phyloP scores from a whole-genome alignment of 2,329 filamentous ascomycete genomes.

The Trichoderma koningiopsis region DNA sequence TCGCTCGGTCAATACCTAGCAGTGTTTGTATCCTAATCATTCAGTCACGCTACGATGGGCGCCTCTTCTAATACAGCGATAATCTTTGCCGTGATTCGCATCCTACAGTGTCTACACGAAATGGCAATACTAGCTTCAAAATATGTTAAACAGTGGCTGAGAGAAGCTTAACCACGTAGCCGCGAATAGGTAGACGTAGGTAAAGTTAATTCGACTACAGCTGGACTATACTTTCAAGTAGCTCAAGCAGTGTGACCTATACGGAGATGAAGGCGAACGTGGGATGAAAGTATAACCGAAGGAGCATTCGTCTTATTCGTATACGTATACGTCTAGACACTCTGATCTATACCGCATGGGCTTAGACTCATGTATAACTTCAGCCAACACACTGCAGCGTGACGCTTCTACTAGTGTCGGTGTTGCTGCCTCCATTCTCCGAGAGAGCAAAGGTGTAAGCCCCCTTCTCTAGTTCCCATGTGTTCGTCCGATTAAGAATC shows the following conservation, averaged over 20 bases:
- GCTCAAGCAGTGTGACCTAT: not conserved
- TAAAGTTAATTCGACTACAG: not conserved
- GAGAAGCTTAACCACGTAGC: not conserved
- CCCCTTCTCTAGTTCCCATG: conserved; percentile 24
- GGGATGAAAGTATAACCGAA: not conserved
- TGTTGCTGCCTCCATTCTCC: conserved; percentile 20
- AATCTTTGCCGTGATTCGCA: not conserved
- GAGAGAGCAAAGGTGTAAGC: conserved; percentile 20
- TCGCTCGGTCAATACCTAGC: not conserved
- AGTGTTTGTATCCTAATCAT: not conserved
- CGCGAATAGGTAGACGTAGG: not conserved
- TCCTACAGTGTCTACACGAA: not conserved
- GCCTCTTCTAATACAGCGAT: not conserved
- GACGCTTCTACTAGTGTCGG: conserved; percentile 20
- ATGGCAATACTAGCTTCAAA: not conserved
- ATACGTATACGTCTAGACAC: not conserved
- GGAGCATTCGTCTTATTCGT: not conserved
- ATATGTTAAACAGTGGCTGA: not conserved
- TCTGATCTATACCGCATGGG: not conserved
- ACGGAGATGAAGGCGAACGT: not conserved
- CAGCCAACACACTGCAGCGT: conserved; percentile 10
- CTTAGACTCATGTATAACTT: not conserved
- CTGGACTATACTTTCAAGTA: not conserved
- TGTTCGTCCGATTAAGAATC: conserved; percentile 17
- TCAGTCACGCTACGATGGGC: not conserved